phyloP scores from a whole-genome alignment of 352 stramenopile species.

The Globisporangium cystogenes region DNA sequence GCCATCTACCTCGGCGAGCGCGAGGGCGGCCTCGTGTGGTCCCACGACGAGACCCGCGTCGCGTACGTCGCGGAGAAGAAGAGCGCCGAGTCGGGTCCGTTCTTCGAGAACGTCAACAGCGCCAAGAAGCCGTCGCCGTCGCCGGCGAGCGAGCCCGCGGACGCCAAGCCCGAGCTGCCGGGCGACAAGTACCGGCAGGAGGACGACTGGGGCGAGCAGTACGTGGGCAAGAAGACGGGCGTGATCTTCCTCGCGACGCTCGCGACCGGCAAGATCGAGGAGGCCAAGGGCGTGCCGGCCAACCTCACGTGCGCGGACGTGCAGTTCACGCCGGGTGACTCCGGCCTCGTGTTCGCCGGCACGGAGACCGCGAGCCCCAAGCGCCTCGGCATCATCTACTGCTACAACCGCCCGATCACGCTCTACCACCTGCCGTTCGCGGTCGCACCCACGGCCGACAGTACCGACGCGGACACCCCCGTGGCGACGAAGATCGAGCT shows the following conservation, averaged over 20 bases:
- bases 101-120: constrained; percentile 57
- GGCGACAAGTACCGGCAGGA: constrained; percentile 65
- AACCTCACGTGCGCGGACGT: constrained; percentile 69
- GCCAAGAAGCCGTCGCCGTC: too few species aligned
- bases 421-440: constrained; percentile 47
- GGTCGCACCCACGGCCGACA: too few species aligned
- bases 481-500: constrained; percentile 37
- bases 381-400: constrained; percentile 81
- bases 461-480: too few species aligned
- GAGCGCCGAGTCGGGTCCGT: constrained; percentile 28
- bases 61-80: constrained; percentile 79
- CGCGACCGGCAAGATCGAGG: constrained; percentile 50
- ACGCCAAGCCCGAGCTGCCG: constrained; percentile 6
- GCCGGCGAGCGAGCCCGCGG: constrained; percentile 7
- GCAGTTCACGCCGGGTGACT: constrained; percentile 47
- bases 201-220: constrained; percentile 85
- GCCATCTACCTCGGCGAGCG: constrained; percentile 63
- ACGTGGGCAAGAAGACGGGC: constrained; percentile 66
- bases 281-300: constrained; percentile 43
- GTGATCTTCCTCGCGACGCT: constrained; percentile 65
- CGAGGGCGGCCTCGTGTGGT: constrained; percentile 72
- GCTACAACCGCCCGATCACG: constrained; percentile 71
- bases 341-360: constrained; percentile 58
- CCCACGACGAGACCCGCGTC: constrained; percentile 61
- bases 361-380: constrained; percentile 51